Percentiles rank a stretch among this genome's conserved stretches.
Conservation (phyloP, 2,329 filamentous ascomycete species). For the Macrophomina tecta region DNA sequence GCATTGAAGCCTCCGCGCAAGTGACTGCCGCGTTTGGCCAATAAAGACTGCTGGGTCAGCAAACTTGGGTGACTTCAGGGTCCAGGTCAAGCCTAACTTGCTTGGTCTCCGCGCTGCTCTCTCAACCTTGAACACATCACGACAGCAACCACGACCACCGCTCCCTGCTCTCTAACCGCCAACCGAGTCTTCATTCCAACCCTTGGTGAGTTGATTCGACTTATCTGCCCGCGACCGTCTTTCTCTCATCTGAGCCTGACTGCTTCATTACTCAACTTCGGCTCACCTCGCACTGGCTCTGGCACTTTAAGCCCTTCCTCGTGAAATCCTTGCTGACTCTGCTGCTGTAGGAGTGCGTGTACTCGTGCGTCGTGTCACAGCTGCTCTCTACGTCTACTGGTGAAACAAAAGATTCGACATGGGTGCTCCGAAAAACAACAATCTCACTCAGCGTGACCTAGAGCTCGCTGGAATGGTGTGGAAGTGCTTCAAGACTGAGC, state of each 20-base stretch:
- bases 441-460: slow-evolving; percentile 13
- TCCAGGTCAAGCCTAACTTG: slow-evolving; percentile 12
- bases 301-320: no score
- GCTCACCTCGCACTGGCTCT: no score
- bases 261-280: no score
- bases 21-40: background rate
- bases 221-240: no score
- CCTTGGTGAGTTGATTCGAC: background rate
- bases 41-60: background rate
- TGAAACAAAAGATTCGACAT: background rate
- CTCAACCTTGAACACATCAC: background rate
- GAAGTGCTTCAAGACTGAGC: slow-evolving; percentile 24
- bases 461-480: slow-evolving; percentile 8
- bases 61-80: background rate
- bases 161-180: background rate
- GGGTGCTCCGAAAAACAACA: background rate
- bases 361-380: background rate
- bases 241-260: no score
- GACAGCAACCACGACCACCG: background rate
- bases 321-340: no score
- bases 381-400: background rate
- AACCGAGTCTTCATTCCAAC: background rate
- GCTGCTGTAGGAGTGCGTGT: no score
- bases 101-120: background rate
- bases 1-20: background rate